Base-by-base conservation (phyloP, 768 basidiomycete genomes). In the Podaxis mareebaensis region DNA sequence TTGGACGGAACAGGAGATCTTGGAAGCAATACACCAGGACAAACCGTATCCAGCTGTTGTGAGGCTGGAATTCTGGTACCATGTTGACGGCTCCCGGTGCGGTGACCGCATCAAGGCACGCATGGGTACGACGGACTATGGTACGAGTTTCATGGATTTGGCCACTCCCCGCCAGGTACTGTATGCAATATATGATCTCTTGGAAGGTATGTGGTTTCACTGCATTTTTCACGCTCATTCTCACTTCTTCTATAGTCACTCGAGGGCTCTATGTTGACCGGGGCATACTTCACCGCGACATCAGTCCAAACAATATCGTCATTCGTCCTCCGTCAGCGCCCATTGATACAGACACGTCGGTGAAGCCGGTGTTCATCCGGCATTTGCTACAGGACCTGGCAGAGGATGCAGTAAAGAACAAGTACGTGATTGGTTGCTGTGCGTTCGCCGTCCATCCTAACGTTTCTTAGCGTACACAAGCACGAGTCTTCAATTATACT, bases 261-360 rank as follows among this genome's bases (percentile, higher is more conserved):
- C 63, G 65, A 15, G 30, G 55, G 6, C 49, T 66, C 15, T 66
- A 64, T 28, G 8, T 28, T 48, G 56, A 60, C 12, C 55, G 63
- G 3, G 26, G 49, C 15, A 44, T 66, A 5, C 52, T 64, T 1
- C 63, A 64, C 46, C 54, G 58, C 12, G 58, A 66, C 38, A 64
- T 64, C 24, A 66, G 51, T 42, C 22, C 22, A 12, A 58, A 53
- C 3, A 64, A 61, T 11, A 38, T 63, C 10, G 8, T 38, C 17
- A 46, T 22, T 42, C 13, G 24, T n/a, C 2, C 8, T 10, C 33
- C 4, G 15, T n/a, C 24, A 24, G 2, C 10, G 1, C 8, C 33
- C 24, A 44, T 30, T 20, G 40, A 57, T 15, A 40, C 38, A 11
- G 17, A 2, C 20, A 12, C 24, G 24, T 57, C 56, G 2, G 39